These are phyloP conservation scores for Hygrophorus pudorinus DNA, from an alignment of 768 basidiomycete species.

Conservation along the genomic window DNA sequence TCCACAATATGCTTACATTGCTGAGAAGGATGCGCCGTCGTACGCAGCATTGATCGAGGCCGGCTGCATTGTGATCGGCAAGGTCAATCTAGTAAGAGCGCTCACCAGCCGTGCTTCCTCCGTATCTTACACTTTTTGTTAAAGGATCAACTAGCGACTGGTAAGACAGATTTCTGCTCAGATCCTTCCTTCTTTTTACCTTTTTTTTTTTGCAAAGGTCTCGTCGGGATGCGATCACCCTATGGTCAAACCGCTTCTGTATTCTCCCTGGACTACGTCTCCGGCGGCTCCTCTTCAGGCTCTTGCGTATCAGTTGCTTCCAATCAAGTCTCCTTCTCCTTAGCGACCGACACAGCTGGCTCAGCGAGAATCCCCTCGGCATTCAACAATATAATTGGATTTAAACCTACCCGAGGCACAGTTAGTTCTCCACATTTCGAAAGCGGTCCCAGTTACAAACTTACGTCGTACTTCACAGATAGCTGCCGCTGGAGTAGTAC, in stretches of 20 bases:
- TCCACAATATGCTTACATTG: conserved; percentile 5
- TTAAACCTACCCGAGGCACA: conserved; percentile 5
- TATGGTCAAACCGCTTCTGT: conserved; percentile 5
- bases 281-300: conserved; percentile 7
- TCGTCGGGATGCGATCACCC: conserved; percentile 7
- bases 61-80: conserved; percentile 4
- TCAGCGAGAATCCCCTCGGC: conserved; percentile 4
- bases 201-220: neutral
- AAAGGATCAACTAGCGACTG: no score
- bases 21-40: conserved; percentile 4
- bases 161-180: neutral
- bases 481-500: conserved; percentile 3
- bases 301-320: conserved; percentile 6
- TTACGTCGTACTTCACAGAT: conserved; percentile 5
- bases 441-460: neutral
- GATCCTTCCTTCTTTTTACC: neutral
- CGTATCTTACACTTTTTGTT: neutral
- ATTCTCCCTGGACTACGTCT: conserved; percentile 4
- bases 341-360: conserved; percentile 7
- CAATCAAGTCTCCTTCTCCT: conserved; percentile 6
- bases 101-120: neutral
- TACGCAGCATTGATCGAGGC: conserved; percentile 5
- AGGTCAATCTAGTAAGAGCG: conserved; percentile 4
- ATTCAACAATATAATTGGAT: conserved; percentile 6
- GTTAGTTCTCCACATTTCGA: neutral